Percentiles rank a stretch among this genome's conserved stretches.
These are phyloP conservation scores for Ehretia macrophylla DNA, from an alignment of 257 asterid species.

Conservation along the genomic window DNA sequence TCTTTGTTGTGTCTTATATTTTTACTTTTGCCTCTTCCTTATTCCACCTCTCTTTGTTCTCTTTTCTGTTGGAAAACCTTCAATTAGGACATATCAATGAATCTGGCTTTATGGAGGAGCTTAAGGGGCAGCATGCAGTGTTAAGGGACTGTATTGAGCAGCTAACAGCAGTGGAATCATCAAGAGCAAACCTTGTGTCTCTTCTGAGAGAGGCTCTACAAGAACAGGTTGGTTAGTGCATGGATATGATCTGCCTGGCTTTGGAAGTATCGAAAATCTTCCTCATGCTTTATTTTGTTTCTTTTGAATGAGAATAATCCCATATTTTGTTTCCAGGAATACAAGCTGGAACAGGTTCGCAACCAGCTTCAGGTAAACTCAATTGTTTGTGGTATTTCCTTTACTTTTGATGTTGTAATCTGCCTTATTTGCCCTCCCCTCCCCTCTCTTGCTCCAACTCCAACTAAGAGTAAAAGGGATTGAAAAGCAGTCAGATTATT, in stretches of 20 bases:
- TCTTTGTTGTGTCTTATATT: not conserved
- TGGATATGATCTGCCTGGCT: not conserved
- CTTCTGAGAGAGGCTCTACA: conserved; percentile 70
- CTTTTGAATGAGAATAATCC: conserved; percentile 14
- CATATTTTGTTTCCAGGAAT: conserved; percentile 40
- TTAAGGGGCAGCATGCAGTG: conserved; percentile 62
- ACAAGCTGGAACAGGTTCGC: conserved; percentile 76
- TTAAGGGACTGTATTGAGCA: conserved; percentile 72
- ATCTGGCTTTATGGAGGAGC: conserved; percentile 46
- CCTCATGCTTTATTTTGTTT: conserved; percentile 6
- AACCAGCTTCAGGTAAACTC: conserved; percentile 68
- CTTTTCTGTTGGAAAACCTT: conserved; percentile 2
- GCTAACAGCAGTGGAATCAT: conserved; percentile 57
- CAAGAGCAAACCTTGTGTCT: conserved; percentile 64
- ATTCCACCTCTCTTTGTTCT: not conserved
- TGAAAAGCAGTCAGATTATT: too few species aligned
- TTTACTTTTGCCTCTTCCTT: conserved; percentile 1
- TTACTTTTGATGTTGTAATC: conserved; percentile 1
- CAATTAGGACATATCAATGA: conserved; percentile 32
- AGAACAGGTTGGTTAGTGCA: conserved; percentile 61
- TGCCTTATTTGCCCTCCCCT: too few species aligned
- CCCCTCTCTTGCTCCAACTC: too few species aligned
- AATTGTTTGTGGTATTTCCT: not conserved
- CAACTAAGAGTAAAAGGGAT: not conserved
- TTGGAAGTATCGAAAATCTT: not conserved